Evolutionary conservation across 2,329 filamentous ascomycete species (phyloP).

Genomic region (Diaporthe sp.): DNA sequence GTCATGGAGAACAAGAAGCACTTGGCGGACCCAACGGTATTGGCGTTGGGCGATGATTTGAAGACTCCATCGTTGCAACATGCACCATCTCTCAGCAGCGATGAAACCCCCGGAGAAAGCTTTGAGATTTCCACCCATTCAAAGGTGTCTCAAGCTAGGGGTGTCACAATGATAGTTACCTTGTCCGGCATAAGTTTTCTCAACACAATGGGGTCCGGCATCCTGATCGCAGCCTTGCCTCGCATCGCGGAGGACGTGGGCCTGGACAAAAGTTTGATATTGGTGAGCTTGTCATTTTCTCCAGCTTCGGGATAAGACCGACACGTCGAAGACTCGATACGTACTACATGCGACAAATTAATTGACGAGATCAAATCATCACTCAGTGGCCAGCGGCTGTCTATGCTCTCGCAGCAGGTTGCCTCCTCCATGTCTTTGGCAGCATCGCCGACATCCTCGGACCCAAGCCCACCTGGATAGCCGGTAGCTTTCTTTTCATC

Average conservation of each 20-base stretch:
- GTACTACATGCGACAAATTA: background rate
- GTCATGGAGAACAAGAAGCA: background rate
- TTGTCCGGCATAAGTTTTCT: constrained; percentile 48
- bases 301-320: background rate
- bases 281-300: constrained; percentile 24
- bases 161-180: constrained; percentile 44
- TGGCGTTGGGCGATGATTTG: background rate
- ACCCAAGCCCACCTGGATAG: constrained; percentile 46
- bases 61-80: background rate
- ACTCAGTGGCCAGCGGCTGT: constrained; percentile 40
- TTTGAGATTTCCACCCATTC: background rate
- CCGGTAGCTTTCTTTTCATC: constrained; percentile 46
- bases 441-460: constrained; percentile 51
- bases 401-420: constrained; percentile 39
- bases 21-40: background rate
- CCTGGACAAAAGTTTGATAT: constrained; percentile 43
- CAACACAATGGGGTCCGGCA: constrained; percentile 50
- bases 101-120: background rate
- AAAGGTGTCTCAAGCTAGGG: constrained; percentile 41
- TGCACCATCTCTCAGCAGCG: background rate
- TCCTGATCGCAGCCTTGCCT: constrained; percentile 50
- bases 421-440: constrained; percentile 48
- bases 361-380: background rate
- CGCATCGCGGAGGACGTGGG: constrained; percentile 49
- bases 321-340: background rate